Evolutionary conservation across 768 basidiomycete genomes (phyloP), one percentile per base, ranked within the genome.

Genomic region (Lentinula aciculospora): DNA sequence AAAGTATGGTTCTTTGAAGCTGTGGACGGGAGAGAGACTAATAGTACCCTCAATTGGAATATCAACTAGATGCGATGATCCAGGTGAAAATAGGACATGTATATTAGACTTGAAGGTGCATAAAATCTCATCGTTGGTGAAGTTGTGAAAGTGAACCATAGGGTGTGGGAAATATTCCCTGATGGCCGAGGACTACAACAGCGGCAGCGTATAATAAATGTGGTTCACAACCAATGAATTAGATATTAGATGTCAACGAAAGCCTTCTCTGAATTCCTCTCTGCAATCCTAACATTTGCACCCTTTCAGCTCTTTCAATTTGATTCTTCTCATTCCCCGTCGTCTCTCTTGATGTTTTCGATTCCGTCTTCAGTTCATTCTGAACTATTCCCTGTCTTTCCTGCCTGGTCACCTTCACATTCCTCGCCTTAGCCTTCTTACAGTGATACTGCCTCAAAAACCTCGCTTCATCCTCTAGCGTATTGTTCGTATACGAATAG

Each of bases 51-150:
- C 12, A n/a, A n/a, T 15, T 3, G 28, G 39, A 21, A 56, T 6
- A 45, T 27, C 28, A 21, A 34, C 15, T 7, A 27, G 29, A 21
- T 56, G n/a, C 9, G 28, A 17, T 9, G 8, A 40, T 4, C 29
- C 27, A 3, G 40, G 40, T 8, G 42, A 45, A 2, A 56, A 21
- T 54, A 6, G 37, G 10, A 23, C 25, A 10, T 56, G 28, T 17
- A 1, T 5, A 21, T 17, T 19, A n/a, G 17, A 29, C 0, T 10
- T 25, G 7, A 25, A 27, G 23, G 4, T 31, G 32, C 40, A 56
- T 15, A 45, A n/a, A 9, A 56, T 45, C 32, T 45, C n/a, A 10
- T 65, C 62, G 28, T 57, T 51, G 19, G 60, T 62, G 53, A 65
- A 59, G 37, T 65, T 65, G 58, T 63, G 59, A 28, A 53, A 36